Percentiles rank a stretch among this genome's conserved stretches.
Evolutionary conservation across 2,329 filamentous ascomycete species (phyloP).

Genomic region (Dactylellina sp.): DNA sequence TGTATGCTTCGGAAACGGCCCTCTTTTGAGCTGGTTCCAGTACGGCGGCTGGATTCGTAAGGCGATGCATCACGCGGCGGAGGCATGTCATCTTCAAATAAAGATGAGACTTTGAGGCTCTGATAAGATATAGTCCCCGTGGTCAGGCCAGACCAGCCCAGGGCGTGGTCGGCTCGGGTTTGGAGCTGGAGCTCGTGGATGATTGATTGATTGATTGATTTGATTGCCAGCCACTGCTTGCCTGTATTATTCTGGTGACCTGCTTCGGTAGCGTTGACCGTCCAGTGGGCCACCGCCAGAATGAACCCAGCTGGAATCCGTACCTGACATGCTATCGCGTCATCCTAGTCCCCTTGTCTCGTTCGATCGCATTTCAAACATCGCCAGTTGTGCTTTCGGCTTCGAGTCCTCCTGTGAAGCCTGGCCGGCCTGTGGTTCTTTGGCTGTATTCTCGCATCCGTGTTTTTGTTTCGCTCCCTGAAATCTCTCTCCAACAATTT

Average conservation of each 20-base stretch:
- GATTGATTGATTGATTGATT: background rate
- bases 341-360: constrained; percentile 28
- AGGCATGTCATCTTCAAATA: background rate
- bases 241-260: constrained; percentile 4
- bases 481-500: constrained; percentile 9
- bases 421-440: background rate
- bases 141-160: constrained; percentile 8
- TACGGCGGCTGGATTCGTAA: background rate
- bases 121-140: background rate
- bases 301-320: background rate
- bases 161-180: background rate
- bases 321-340: constrained; percentile 43
- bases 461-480: constrained; percentile 46
- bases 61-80: background rate
- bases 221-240: constrained; percentile 18
- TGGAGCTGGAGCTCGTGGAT: too few species aligned
- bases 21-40: constrained; percentile 18
- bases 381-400: background rate
- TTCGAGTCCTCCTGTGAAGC: background rate
- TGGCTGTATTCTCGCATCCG: background rate
- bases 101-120: background rate
- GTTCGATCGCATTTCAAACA: background rate
- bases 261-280: constrained; percentile 15
- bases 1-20: constrained; percentile 15
- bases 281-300: constrained; percentile 14